A percentile compares a stretch with the other conserved stretches of the same genome.
These are phyloP conservation scores for Withania somnifera DNA, from an alignment of 305 asterid species.

Conservation along the genomic window DNA sequence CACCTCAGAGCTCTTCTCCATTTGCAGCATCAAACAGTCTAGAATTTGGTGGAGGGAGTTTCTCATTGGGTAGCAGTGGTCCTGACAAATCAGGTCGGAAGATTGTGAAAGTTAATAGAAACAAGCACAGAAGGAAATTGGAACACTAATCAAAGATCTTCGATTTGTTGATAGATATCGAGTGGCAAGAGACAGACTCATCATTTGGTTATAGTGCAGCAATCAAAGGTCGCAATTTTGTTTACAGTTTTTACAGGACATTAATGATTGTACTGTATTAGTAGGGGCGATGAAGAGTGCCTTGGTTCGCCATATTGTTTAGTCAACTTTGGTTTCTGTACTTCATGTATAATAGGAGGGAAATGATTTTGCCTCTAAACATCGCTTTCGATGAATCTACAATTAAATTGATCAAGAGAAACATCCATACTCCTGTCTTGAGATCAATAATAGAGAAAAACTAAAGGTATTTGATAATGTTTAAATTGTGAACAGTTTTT, in stretches of 20 bases:
- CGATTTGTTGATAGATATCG: background rate
- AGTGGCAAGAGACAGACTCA: background rate
- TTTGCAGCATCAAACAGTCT: slow-evolving; percentile 48
- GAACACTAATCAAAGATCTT: background rate
- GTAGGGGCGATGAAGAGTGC: background rate
- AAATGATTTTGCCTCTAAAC: background rate
- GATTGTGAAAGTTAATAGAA: slow-evolving; percentile 38
- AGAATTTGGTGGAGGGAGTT: slow-evolving; percentile 62
- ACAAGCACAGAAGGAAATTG: slow-evolving; percentile 48
- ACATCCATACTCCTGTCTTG: background rate
- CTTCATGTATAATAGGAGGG: background rate
- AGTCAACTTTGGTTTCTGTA: background rate
- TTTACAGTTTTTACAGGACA: background rate
- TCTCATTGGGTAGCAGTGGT: slow-evolving; percentile 69
- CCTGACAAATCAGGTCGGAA: slow-evolving; percentile 60
- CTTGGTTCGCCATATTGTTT: background rate
- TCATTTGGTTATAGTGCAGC: background rate
- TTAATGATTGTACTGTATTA: slow-evolving; percentile 2
- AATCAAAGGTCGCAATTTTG: slow-evolving; percentile 2
- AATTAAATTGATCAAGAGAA: background rate
- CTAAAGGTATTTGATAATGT: background rate
- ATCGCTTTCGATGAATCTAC: background rate
- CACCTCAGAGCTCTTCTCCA: slow-evolving; percentile 28
- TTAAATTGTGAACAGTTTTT: no score
- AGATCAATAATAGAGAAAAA: background rate